Evolutionary conservation across 169 alveolate genomes (phyloP).

Genomic region (Cryptosporidium tyzzeri): DNA sequence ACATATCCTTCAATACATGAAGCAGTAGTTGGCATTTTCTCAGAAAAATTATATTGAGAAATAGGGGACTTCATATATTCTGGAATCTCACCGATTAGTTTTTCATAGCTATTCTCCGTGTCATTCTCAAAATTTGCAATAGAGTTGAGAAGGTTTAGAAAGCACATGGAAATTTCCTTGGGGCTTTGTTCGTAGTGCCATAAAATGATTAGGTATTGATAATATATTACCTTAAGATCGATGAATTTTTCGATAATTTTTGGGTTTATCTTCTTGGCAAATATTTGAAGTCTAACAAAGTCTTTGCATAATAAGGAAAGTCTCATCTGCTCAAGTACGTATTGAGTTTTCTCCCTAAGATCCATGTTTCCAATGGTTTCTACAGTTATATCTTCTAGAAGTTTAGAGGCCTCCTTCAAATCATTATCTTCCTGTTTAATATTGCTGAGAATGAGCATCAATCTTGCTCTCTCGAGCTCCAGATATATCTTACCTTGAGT

Average conservation of each 20-base stretch:
- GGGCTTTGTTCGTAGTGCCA: conserved; percentile 72
- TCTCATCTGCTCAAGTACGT: conserved; percentile 82
- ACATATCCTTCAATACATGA: conserved; percentile 62
- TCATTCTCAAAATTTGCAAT: background rate
- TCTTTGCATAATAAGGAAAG: conserved; percentile 70
- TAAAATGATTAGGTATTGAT: conserved; percentile 57
- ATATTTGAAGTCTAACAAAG: conserved; percentile 68
- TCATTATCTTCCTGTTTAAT: conserved; percentile 80
- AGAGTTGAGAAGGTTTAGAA: conserved; percentile 22
- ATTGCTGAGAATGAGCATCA: conserved; percentile 77
- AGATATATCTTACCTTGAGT: conserved; percentile 80
- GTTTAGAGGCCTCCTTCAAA: conserved; percentile 77
- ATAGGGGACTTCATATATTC: conserved; percentile 54
- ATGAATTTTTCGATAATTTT: conserved; percentile 35
- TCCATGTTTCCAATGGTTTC: conserved; percentile 82
- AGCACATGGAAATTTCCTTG: conserved; percentile 39
- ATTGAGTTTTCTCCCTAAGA: conserved; percentile 80
- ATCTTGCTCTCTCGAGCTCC: conserved; percentile 83
- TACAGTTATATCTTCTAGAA: conserved; percentile 82
- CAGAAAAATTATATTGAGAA: conserved; percentile 9
- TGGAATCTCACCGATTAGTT: conserved; percentile 15
- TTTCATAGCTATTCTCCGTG: background rate
- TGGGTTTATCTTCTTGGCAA: conserved; percentile 67
- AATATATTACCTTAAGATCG: conserved; percentile 37
- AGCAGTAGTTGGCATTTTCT: conserved; percentile 5